These are phyloP conservation scores for Penicillium tannophilum DNA, from an alignment of 495 filamentous ascomycete species.

Conservation along the genomic window DNA sequence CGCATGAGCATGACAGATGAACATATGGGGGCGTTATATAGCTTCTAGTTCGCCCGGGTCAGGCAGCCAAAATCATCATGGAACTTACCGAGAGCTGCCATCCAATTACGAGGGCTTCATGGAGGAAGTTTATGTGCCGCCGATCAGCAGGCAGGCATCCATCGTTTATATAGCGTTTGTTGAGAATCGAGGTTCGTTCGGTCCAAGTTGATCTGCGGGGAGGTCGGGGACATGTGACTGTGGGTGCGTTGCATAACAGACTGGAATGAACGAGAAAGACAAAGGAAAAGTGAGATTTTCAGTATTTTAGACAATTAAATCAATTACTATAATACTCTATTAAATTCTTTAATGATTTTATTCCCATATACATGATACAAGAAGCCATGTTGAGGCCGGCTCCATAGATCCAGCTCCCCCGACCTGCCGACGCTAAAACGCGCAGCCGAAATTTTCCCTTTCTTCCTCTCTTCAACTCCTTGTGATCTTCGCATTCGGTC, in stretches of 20 bases:
- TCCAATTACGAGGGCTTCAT: constrained; percentile 54
- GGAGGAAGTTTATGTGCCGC: constrained; percentile 14
- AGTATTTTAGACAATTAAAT: background rate
- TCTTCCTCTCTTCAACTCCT: constrained; percentile 29
- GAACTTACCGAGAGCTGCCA: constrained; percentile 63
- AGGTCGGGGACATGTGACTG: constrained; percentile 32
- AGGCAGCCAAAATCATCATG: constrained; percentile 10
- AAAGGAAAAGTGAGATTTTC: background rate
- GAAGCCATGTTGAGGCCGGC: background rate
- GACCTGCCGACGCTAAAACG: constrained; percentile 32
- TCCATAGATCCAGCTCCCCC: constrained; percentile 15
- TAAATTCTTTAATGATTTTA: background rate
- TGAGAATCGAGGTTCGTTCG: constrained; percentile 18
- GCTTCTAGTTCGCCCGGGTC: background rate
- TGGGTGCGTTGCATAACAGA: constrained; percentile 10
- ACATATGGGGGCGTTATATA: background rate
- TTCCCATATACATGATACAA: background rate
- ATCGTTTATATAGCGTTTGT: constrained; percentile 17
- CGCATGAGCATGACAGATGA: constrained; percentile 23
- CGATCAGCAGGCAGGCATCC: constrained; percentile 26
- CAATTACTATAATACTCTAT: background rate
- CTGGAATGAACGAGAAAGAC: background rate
- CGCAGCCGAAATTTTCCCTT: constrained; percentile 45
- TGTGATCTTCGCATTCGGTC: constrained; percentile 30
- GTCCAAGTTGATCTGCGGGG: constrained; percentile 33